These are phyloP conservation scores for Dendrothele bispora DNA, from an alignment of 768 basidiomycete species.

Conservation along the genomic window DNA sequence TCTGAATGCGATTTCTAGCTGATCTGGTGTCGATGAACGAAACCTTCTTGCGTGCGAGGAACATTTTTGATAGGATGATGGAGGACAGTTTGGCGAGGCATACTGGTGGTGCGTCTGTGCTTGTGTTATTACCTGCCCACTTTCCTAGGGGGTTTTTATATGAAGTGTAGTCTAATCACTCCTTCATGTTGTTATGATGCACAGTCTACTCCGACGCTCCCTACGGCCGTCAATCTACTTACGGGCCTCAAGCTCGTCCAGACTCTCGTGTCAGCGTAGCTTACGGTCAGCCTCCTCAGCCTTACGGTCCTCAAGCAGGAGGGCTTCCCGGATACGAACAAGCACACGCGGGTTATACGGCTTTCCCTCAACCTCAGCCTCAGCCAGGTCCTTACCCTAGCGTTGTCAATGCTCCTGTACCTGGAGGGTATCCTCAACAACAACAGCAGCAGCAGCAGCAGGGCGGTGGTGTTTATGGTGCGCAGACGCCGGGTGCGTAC, in stretches of 20 bases:
- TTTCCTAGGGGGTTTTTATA: conserved; percentile 1
- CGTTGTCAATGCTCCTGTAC: conserved; percentile 3
- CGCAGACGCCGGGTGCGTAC: neutral
- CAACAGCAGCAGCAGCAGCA: neutral
- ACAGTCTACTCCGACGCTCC: too few relatives aligned
- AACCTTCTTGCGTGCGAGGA: conserved; percentile 84
- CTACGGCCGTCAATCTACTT: neutral
- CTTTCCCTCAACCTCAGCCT: conserved; percentile 8
- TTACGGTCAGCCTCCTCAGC: conserved; percentile 17
- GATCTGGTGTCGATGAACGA: conserved; percentile 95
- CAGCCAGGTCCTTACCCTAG: too few relatives aligned
- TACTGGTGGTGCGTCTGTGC: conserved; percentile 66
- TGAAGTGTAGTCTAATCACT: too few relatives aligned
- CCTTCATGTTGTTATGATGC: too few relatives aligned
- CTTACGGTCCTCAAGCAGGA: conserved; percentile 13
- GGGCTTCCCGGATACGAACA: too few relatives aligned
- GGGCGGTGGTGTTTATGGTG: neutral
- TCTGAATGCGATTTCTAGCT: conserved; percentile 44
- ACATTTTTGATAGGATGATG: conserved; percentile 93
- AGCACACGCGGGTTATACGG: neutral
- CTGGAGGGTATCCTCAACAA: neutral
- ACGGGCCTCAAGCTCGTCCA: conserved; percentile 17
- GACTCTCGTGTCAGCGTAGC: too few relatives aligned
- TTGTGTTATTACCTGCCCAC: neutral
- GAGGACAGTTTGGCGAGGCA: conserved; percentile 83